Conservation (phyloP, 257 asterid species). For the Salvia rosmarinus region DNA sequence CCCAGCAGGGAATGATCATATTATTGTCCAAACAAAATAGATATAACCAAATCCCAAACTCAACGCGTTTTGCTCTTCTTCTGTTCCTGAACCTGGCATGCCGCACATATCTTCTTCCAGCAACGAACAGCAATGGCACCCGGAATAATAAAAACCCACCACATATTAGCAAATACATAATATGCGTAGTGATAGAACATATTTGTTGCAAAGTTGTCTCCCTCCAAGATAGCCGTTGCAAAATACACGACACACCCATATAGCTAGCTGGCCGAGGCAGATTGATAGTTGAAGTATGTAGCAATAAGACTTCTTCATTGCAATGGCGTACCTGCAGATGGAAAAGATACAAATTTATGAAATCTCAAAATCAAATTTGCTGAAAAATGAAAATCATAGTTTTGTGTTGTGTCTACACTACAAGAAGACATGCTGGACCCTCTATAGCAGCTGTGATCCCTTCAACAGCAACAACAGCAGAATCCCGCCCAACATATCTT, state of each 20-base stretch:
- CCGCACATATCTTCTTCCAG: conserved; percentile 82
- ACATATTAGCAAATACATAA: conserved; percentile 66
- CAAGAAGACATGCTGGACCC: conserved; percentile 86
- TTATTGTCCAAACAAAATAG: not conserved
- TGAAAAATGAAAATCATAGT: not conserved
- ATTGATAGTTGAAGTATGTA: conserved; percentile 76
- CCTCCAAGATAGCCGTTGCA: conserved; percentile 71
- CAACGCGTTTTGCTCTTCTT: conserved; percentile 60
- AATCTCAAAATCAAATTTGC: not conserved
- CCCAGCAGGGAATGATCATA: not conserved
- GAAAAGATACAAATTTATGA: not conserved
- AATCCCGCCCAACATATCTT: conserved; percentile 73
- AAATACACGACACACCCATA: conserved; percentile 81
- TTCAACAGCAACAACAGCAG: conserved; percentile 76
- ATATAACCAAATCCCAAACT: conserved; percentile 5
- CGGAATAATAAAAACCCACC: conserved; percentile 88
- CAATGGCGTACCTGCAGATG: conserved; percentile 79
- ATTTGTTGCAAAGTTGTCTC: conserved; percentile 75
- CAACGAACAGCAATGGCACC: conserved; percentile 55
- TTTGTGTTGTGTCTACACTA: conserved; percentile 56
- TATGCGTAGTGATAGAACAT: conserved; percentile 61
- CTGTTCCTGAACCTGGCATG: conserved; percentile 55
- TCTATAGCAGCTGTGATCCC: conserved; percentile 75
- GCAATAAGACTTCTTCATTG: conserved; percentile 66
- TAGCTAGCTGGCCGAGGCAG: conserved; percentile 85